Base-by-base conservation (phyloP, 163 green algal species). In the Chlorella variabilis region DNA sequence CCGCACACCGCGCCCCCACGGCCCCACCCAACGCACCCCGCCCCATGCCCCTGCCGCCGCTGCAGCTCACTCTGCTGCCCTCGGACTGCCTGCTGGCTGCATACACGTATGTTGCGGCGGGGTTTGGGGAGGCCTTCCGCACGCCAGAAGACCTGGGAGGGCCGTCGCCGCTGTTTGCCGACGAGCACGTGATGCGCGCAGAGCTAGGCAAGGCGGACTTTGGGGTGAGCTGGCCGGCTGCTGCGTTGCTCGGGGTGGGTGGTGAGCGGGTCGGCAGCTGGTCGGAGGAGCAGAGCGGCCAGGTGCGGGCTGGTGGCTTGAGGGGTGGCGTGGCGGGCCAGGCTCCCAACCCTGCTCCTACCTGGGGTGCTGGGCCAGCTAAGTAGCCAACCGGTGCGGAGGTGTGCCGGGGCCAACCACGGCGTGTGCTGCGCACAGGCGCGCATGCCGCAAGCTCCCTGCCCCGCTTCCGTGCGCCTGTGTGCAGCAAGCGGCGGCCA, bases 121-220 rank as follows among this genome's bases (percentile, higher is more conserved):
- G 18, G 17, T 76, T 76, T 62, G 68, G 68, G 5, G 8, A 38
- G 25, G 68, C 68, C 29, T 76, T 76, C 31, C n/a, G 42, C n/a
- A 76, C 68, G n/a, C 68, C 68, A 5, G 68, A 41, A 15, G 68
- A 76, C 42, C 42, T 76, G 39, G 68, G 68, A 1, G 41, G 41
- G n/a, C n/a, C n/a, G n/a, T n/a, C n/a, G n/a, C n/a, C n/a, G n/a
- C n/a, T n/a, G n/a, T n/a, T n/a, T n/a, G n/a, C n/a, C n/a, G n/a
- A n/a, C n/a, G n/a, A n/a, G n/a, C n/a, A n/a, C n/a, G n/a, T n/a
- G n/a, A n/a, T n/a, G n/a, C n/a, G n/a, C n/a, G n/a, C n/a, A n/a
- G n/a, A n/a, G n/a, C n/a, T 67, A 17, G 59, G 59, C 27, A 11
- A 11, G 9, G 59, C 42, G 0, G 68, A 76, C 20, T 76, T 76